phyloP scores from a whole-genome alignment of 108 stramenopile genomes.

The Cyclostephanos tholiformis region DNA sequence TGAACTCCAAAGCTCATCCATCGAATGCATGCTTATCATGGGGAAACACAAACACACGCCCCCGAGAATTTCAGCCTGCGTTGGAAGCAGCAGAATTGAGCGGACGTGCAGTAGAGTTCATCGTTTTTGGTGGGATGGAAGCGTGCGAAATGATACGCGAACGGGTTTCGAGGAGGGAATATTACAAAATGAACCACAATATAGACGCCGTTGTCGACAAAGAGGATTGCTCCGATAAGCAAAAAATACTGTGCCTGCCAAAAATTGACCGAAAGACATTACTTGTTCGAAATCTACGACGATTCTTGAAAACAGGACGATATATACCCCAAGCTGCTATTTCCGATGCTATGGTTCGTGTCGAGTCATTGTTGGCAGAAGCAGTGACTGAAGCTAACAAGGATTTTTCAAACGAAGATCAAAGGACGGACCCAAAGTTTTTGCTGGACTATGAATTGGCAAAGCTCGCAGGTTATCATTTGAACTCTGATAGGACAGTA shows the following conservation, averaged over 20 bases:
- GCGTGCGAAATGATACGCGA: constrained; percentile 48
- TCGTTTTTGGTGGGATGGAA: constrained; percentile 56
- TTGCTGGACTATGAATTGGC: constrained; percentile 49
- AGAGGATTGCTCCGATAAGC: neutral
- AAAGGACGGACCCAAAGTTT: constrained; percentile 16
- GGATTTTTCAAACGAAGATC: constrained; percentile 11
- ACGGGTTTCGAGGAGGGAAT: constrained; percentile 26
- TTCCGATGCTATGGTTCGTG: constrained; percentile 58
- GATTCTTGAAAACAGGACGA: constrained; percentile 62
- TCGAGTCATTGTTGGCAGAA: constrained; percentile 44
- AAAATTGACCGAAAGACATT: constrained; percentile 49
- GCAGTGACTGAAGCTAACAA: constrained; percentile 40
- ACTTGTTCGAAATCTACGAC: constrained; percentile 58
- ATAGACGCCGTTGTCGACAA: neutral
- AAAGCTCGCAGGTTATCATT: constrained; percentile 48
- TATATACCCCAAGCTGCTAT: constrained; percentile 73
- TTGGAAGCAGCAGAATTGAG: constrained; percentile 61
- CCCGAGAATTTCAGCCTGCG: constrained; percentile 61
- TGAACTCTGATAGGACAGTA: constrained; percentile 56
- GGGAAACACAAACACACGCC: constrained; percentile 86
- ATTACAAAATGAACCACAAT: constrained; percentile 17
- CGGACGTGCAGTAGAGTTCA: constrained; percentile 74
- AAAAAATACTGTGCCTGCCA: constrained; percentile 26
- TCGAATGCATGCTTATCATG: constrained; percentile 46
- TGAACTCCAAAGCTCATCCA: constrained; percentile 13